Base-by-base conservation (phyloP, 805 yeast species). In the Pichia phayaonensis region DNA sequence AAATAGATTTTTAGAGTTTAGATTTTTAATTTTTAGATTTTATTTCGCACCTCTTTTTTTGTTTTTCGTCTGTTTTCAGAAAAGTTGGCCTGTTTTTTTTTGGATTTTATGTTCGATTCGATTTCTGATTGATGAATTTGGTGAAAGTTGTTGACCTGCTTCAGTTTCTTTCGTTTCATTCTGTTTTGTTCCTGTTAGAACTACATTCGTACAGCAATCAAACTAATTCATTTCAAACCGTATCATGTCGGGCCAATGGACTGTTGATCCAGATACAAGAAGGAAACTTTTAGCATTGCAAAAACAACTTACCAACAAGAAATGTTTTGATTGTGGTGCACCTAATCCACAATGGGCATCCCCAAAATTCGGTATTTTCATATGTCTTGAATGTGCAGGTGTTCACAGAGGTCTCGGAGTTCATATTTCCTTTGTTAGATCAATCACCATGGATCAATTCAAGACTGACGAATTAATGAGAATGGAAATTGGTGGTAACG, bases 271-370 rank as follows among this genome's bases (percentile, higher is more conserved):
- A 18, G 96, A 89, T 60, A 84, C 87, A 53, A 85, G 95, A 67
- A 82, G 96, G 64, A 82, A 84, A 64, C 74, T 87, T 40, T 61
- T 81, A 58, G 81, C 81, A 42, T 71, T 92, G 54, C 98, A 92
- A 63, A 89, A 89, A 64, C 73, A 74, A 44, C 95, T 92, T 26
- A 84, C 74, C 15, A 89, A 90, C 73, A 89, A 85, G 71, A 83
- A 80, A 66, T 94, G 99, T 69, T 85, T 89, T 67, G 99, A 94
- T 67, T 94, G 99, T 69, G 76, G 73, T 39, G 95, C 97, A 1
- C 96, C 96, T 52, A 92, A 90, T 65, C 99, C 99, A 11, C 99
- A 94, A 68, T 94, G 99, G 99, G 97, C 98, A 2, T 89, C 97
- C 15, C 98, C 98, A 38, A 94, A 94, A 68, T 90, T 92, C 70